Evolutionary conservation across 169 alveolate species (phyloP).

Genomic region (Eimeria acervulina): DNA sequence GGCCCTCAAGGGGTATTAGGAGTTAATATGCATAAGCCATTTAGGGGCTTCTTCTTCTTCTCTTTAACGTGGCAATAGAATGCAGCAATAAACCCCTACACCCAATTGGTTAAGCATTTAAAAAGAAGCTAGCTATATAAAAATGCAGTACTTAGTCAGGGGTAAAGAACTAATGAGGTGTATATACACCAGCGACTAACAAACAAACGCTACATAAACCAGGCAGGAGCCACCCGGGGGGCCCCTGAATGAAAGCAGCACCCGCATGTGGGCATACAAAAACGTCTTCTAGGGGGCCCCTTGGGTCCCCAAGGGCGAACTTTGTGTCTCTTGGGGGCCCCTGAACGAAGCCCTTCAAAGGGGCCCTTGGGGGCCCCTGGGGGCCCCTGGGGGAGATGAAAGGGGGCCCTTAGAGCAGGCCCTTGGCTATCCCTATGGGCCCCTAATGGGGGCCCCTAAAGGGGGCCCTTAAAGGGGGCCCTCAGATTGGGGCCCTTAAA

Average conservation of each 20-base stretch:
- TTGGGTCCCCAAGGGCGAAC: too few relatives aligned
- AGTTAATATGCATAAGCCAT: too few relatives aligned
- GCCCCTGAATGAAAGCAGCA: background rate
- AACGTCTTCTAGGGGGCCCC: too few relatives aligned
- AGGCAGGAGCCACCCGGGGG: slow-evolving; percentile 1
- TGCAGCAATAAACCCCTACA: background rate
- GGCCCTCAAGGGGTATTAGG: slow-evolving; percentile 14
- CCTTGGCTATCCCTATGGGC: too few relatives aligned
- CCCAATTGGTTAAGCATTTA: too few relatives aligned
- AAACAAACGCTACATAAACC: background rate
- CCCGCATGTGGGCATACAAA: too few relatives aligned
- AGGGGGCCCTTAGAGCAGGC: background rate
- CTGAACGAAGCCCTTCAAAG: background rate
- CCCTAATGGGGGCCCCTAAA: background rate
- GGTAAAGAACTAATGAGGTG: too few relatives aligned
- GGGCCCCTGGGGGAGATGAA: background rate
- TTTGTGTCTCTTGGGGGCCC: background rate
- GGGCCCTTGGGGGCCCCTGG: background rate
- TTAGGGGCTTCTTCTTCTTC: too few relatives aligned
- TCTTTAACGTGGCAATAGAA: too few relatives aligned
- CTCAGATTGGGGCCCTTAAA: background rate
- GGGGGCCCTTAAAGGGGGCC: background rate
- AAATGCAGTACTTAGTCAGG: too few relatives aligned
- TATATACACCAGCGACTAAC: background rate
- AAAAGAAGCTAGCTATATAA: too few relatives aligned